Percentiles rank a stretch among this genome's conserved stretches.
These are phyloP conservation scores for Epichloe gansuensis DNA, from an alignment of 2,329 filamentous ascomycete genomes.

Conservation along the genomic window DNA sequence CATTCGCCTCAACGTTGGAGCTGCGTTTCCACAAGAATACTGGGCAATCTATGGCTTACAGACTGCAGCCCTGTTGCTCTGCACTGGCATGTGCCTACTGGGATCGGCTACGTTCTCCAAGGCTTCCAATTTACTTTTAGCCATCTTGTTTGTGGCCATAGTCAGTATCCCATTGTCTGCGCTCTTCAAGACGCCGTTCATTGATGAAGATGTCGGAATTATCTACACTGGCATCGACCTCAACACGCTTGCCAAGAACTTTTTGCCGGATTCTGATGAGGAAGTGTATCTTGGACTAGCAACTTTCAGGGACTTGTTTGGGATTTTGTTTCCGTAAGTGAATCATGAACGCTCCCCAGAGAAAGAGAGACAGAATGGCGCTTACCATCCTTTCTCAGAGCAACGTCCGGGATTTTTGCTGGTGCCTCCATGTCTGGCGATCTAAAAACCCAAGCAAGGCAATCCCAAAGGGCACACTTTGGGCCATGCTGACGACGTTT, in stretches of 20 bases:
- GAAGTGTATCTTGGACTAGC: constrained; percentile 50
- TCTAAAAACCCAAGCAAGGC: constrained; percentile 68
- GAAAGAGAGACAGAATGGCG: constrained; percentile 13
- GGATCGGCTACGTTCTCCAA: constrained; percentile 71
- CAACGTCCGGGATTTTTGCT: constrained; percentile 46
- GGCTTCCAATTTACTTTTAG: constrained; percentile 64
- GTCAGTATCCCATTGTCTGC: constrained; percentile 76
- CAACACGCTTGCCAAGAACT: constrained; percentile 59
- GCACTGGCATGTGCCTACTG: constrained; percentile 64
- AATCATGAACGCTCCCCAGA: neutral
- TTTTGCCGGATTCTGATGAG: constrained; percentile 56
- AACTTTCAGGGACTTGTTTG: constrained; percentile 73
- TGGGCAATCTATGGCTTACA: constrained; percentile 70
- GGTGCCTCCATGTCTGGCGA: constrained; percentile 89
- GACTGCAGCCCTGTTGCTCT: constrained; percentile 57
- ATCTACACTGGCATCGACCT: constrained; percentile 68
- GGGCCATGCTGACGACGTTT: constrained; percentile 65
- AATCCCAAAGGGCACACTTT: constrained; percentile 75
- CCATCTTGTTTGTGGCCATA: constrained; percentile 59
- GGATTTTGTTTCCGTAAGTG: constrained; percentile 61
- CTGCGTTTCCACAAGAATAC: constrained; percentile 54
- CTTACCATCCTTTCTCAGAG: constrained; percentile 15
- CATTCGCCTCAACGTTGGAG: constrained; percentile 61
- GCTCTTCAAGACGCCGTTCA: constrained; percentile 55
- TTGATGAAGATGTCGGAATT: constrained; percentile 47